Evolutionary conservation across 768 basidiomycete genomes (phyloP).

Genomic region (Tremella yokohamensis): DNA sequence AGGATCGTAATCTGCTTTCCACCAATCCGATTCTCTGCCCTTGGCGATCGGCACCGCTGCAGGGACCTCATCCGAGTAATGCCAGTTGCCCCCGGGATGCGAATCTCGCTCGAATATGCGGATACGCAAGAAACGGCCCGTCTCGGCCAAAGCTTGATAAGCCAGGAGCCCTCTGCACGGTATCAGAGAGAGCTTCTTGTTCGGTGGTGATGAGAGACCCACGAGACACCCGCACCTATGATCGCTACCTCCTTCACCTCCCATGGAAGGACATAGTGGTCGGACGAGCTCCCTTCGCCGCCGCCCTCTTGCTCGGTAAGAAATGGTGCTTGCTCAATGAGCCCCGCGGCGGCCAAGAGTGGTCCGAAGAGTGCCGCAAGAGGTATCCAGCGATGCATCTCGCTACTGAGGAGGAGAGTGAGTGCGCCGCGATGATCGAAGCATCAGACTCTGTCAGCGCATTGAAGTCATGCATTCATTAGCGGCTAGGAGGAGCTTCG

Average conservation of each 20-base stretch:
- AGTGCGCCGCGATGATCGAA: no score
- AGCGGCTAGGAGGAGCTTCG: no score
- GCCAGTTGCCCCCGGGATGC: slow-evolving; percentile 32
- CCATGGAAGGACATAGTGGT: slow-evolving; percentile 17
- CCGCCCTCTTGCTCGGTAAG: no score
- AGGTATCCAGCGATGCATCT: no score
- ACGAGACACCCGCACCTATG: slow-evolving; percentile 31
- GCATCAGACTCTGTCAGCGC: no score
- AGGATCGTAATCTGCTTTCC: slow-evolving; percentile 20
- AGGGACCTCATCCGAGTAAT: slow-evolving; percentile 21
- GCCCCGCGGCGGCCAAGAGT: no score
- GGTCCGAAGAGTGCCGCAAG: no score
- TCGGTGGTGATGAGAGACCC: slow-evolving; percentile 1
- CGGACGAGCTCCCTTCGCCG: no score
- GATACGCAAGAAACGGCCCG: slow-evolving; percentile 10
- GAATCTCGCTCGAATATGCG: slow-evolving; percentile 28
- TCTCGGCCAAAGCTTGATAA: slow-evolving; percentile 12
- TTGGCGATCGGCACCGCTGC: slow-evolving; percentile 10
- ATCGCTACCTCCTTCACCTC: slow-evolving; percentile 32
- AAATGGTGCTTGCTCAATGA: no score
- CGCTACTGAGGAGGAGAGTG: no score
- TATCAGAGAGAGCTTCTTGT: no score
- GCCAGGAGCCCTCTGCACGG: slow-evolving; percentile 14
- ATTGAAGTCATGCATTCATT: no score
- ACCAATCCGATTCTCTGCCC: slow-evolving; percentile 14